Conservation (phyloP, 2,329 filamentous ascomycete species). For the Fusarium cyanostomum region DNA sequence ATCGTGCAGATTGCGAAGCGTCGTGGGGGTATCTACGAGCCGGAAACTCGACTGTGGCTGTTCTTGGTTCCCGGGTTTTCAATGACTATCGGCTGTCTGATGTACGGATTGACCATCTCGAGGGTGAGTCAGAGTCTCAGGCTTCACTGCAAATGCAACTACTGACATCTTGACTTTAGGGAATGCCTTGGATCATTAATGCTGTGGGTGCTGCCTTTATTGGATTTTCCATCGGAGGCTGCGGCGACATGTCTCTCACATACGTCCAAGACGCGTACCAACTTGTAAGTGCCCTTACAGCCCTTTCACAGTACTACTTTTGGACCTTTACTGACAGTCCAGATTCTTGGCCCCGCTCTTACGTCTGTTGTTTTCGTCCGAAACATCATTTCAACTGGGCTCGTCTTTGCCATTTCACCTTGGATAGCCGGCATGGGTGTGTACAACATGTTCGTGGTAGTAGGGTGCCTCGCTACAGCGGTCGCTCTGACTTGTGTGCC, state of each 20-base stretch:
- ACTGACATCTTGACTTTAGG: not conserved
- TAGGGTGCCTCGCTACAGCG: constrained; percentile 16
- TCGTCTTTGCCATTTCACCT: constrained; percentile 24
- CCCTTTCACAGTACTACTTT: fast-evolving
- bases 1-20: constrained; percentile 29
- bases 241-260: constrained; percentile 29
- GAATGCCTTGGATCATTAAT: constrained; percentile 35
- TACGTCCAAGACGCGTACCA: constrained; percentile 34
- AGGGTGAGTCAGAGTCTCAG: not conserved
- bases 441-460: constrained; percentile 26
- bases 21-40: constrained; percentile 27
- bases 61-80: constrained; percentile 24
- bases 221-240: constrained; percentile 30
- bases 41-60: constrained; percentile 31
- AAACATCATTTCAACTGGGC: constrained; percentile 20
- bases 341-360: constrained; percentile 28
- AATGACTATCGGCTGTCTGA: constrained; percentile 27
- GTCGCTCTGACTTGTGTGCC: constrained; percentile 25
- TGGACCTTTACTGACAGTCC: not conserved
- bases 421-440: constrained; percentile 31
- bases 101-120: constrained; percentile 32
- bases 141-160: not conserved
- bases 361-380: constrained; percentile 31
- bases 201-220: constrained; percentile 30
- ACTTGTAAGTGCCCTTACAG: not conserved